Percentiles rank a stretch among this genome's conserved stretches.
Evolutionary conservation across 1,284 basidiomycete species (phyloP).

Genomic region (Somion occarium): DNA sequence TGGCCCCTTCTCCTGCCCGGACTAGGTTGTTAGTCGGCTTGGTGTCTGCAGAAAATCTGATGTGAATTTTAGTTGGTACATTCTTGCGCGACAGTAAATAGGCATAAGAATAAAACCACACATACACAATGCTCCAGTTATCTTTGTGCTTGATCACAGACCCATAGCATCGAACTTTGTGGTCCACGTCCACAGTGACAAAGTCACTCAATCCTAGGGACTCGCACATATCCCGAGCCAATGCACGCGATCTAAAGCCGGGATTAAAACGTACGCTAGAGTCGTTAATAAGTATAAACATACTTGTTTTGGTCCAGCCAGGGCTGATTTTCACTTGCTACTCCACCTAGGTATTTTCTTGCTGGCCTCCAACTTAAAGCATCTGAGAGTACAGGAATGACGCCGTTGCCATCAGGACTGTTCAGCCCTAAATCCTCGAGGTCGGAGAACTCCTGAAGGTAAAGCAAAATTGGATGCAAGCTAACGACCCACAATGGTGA

Average conservation of each 20-base stretch:
- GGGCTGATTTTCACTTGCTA: background rate
- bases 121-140: conserved; percentile 82
- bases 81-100: conserved; percentile 1
- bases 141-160: conserved; percentile 60
- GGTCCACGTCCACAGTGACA: conserved; percentile 65
- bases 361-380: conserved; percentile 42
- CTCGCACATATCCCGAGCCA: conserved; percentile 40
- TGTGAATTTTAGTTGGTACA: conserved; percentile 1
- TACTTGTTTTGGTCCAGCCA: conserved; percentile 17
- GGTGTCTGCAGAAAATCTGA: conserved; percentile 85
- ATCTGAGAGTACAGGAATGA: conserved; percentile 52
- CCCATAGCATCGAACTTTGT: conserved; percentile 72
- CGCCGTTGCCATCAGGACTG: conserved; percentile 38
- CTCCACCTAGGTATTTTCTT: background rate
- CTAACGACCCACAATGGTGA: conserved; percentile 71
- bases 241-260: conserved; percentile 34
- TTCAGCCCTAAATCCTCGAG: conserved; percentile 66
- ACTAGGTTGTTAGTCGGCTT: conserved; percentile 71
- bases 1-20: conserved; percentile 62
- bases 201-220: conserved; percentile 52
- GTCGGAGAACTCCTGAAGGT: conserved; percentile 61
- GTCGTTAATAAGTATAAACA: conserved; percentile 4
- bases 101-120: conserved; percentile 14
- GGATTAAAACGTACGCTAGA: background rate
- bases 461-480: conserved; percentile 48